Conservation (phyloP, 2,329 filamentous ascomycete genomes). For the Penicillium sp. region DNA sequence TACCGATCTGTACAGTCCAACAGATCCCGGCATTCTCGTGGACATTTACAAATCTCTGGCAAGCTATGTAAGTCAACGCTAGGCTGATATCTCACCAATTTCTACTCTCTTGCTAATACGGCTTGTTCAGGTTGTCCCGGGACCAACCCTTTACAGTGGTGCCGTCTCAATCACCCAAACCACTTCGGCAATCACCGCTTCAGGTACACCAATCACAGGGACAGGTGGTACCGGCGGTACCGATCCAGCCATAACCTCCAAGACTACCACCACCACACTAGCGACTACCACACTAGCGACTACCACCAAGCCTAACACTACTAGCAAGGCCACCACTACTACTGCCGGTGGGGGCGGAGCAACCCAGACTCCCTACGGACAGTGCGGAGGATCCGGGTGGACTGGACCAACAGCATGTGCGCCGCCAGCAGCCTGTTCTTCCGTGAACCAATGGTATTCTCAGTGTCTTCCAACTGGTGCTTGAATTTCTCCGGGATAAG, state of each 20-base stretch:
- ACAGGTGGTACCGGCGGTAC: not conserved
- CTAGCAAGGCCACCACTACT: not conserved
- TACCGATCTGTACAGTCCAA: slow-evolving; percentile 53
- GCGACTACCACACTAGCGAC: slow-evolving; percentile 7
- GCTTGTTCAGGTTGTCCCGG: slow-evolving; percentile 40
- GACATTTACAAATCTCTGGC: slow-evolving; percentile 53
- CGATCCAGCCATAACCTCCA: not conserved
- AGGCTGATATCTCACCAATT: slow-evolving; percentile 21
- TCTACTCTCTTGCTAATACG: slow-evolving; percentile 29
- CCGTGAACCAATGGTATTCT: slow-evolving; percentile 16
- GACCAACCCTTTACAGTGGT: slow-evolving; percentile 38
- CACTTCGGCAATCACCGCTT: slow-evolving; percentile 16
- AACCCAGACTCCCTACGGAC: slow-evolving; percentile 18
- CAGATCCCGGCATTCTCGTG: slow-evolving; percentile 56
- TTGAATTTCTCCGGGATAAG: not conserved
- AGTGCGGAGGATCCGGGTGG: slow-evolving; percentile 19
- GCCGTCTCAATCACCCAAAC: slow-evolving; percentile 18
- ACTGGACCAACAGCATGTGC: slow-evolving; percentile 16
- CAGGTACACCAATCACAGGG: slow-evolving; percentile 16
- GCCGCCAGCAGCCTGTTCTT: slow-evolving; percentile 13
- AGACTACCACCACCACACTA: not conserved
- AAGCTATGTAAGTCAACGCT: slow-evolving; percentile 44
- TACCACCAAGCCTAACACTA: not conserved
- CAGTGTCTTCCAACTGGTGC: slow-evolving; percentile 17
- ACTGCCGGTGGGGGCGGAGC: not conserved